Evolutionary conservation across 2,329 filamentous ascomycete genomes (phyloP), one percentile per base, ranked within the genome.

Genomic region (Arachnopeziza araneosa): DNA sequence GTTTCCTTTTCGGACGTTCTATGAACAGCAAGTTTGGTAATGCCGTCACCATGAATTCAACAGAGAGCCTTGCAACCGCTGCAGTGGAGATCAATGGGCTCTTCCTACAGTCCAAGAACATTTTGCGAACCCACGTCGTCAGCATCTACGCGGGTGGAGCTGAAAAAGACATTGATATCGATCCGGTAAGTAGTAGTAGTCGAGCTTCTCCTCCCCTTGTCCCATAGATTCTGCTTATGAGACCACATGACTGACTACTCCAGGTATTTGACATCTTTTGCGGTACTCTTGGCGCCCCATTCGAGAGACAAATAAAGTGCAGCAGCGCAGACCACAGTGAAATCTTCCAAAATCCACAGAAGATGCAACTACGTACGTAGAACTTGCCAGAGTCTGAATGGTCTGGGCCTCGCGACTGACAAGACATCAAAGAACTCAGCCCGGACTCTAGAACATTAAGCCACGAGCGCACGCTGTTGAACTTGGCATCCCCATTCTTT

Each of bases 131-230:
- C 26, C 52, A 54, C 24, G 52, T 30, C 52, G 52, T 54, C 24
- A 54, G 52, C 52, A 54, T 54, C 26, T 54, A 54, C 26, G 52
- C 52, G 21, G 52, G 24, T 21, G 26, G 52, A 54, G 23, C 14
- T 54, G 26, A 54, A 54, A 36, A 54, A 54, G 52, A 54, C 52
- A 54, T 54, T 30, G 52, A 54, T 21, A 54, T 54, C 19, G 52
- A 54, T 54, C 52, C 52, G 17, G 52, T 54, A 54, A 24, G 51
- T 53, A 32, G 30, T 32, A 7, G 30, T 4, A 51, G 49, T 51
- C 49, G 22, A 52, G 50, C 50, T 52, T 52, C 50, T 24, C 49
- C 50, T 52, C 52, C 26, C 21, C 26, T 12, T 14, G 21, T 17
- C 10, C 52, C 21, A 5, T 5, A 22, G 26, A 30, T 54, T 54